Evolutionary conservation across 2,329 filamentous ascomycete genomes (phyloP).

Genomic region (Penicillium crustosum): DNA sequence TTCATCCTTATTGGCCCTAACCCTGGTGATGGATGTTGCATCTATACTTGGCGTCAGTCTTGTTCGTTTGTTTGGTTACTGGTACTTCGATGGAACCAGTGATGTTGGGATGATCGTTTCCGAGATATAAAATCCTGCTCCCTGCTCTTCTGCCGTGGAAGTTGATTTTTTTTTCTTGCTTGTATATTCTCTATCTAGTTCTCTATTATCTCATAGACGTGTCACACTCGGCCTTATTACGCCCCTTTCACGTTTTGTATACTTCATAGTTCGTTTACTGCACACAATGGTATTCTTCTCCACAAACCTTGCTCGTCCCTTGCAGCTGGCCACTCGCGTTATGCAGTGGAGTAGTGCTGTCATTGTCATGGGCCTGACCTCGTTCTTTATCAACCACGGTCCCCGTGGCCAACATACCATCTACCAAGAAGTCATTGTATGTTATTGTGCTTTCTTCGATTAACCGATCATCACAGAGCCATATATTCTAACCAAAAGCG

Average conservation of each 20-base stretch:
- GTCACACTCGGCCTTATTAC: not conserved
- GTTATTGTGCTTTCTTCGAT: not conserved
- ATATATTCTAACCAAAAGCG: constrained; percentile 1
- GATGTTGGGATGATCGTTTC: not conserved
- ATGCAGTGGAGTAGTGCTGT: constrained; percentile 27
- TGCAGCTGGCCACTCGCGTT: constrained; percentile 29
- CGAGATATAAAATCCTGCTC: constrained; percentile 3
- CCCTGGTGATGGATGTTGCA: not conserved
- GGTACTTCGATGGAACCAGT: not conserved
- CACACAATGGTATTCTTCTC: constrained; percentile 26
- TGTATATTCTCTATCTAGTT: not conserved
- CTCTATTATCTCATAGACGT: not conserved
- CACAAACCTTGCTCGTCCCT: constrained; percentile 29
- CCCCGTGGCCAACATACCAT: constrained; percentile 22
- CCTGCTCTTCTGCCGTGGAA: not conserved
- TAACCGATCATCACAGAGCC: not conserved
- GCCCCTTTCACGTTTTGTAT: not conserved
- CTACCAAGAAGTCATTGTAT: constrained; percentile 28
- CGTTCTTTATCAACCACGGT: constrained; percentile 21
- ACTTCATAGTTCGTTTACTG: not conserved
- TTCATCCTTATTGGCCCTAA: constrained; percentile 12
- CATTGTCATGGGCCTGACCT: constrained; percentile 27
- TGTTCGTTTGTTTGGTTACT: constrained; percentile 15
- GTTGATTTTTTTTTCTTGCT: not conserved
- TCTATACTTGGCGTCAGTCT: constrained; percentile 16